phyloP scores from a whole-genome alignment of 1,139 yeast genomes.

The Pichia sp. region DNA sequence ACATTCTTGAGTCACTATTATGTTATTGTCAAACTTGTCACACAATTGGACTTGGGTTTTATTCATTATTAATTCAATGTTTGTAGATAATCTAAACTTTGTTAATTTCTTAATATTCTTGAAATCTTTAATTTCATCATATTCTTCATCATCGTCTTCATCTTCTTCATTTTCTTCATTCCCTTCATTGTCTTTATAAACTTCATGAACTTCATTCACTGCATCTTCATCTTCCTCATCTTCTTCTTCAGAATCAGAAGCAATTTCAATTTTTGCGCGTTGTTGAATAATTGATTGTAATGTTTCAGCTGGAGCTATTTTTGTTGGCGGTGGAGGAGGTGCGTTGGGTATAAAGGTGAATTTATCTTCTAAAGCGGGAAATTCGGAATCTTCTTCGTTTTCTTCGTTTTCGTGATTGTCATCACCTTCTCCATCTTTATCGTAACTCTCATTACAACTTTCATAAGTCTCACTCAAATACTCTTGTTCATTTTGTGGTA shows the following conservation, averaged over 20 bases:
- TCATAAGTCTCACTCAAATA: too few species aligned
- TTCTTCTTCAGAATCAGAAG: conserved; percentile 9
- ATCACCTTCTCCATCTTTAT: not conserved
- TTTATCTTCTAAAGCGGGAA: not conserved
- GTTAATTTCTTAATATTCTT: not conserved
- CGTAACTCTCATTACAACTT: too few species aligned
- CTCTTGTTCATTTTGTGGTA: not conserved
- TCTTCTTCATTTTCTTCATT: conserved; percentile 1
- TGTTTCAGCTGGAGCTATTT: conserved; percentile 5
- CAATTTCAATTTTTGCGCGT: conserved; percentile 2
- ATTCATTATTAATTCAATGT: conserved; percentile 2
- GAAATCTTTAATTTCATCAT: not conserved
- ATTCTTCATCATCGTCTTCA: not conserved
- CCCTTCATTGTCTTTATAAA: not conserved
- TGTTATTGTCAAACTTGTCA: not conserved
- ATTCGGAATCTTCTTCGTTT: not conserved
- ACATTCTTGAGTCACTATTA: not conserved
- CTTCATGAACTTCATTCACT: too few species aligned
- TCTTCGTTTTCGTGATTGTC: not conserved
- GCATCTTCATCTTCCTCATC: not conserved
- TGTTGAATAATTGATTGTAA: conserved; percentile 4
- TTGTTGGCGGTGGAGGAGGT: conserved; percentile 11
- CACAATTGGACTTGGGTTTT: not conserved
- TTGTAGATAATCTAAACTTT: conserved; percentile 6
- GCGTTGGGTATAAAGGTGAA: conserved; percentile 9